These are phyloP conservation scores for Leersia perrieri DNA, from an alignment of 176 grass and related monocot genomes.

Conservation along the genomic window DNA sequence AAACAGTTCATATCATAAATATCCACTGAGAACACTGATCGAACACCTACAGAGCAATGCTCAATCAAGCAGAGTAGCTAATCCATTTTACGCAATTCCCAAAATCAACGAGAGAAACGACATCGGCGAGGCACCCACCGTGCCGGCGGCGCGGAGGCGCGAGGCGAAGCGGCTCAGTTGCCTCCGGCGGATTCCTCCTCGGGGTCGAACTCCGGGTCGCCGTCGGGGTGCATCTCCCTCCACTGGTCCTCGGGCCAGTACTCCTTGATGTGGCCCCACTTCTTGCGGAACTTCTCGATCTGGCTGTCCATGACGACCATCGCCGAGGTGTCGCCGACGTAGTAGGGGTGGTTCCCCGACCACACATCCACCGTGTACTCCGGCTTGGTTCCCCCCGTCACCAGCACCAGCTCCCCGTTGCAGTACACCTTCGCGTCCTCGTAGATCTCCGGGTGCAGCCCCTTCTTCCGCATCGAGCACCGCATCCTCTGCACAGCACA, in stretches of 20 bases:
- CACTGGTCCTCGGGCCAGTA: conserved; percentile 66
- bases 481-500: conserved; percentile 44
- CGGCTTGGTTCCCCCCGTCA: conserved; percentile 77
- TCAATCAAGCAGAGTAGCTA: neutral
- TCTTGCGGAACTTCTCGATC: conserved; percentile 94
- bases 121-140: neutral
- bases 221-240: conserved; percentile 59
- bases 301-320: conserved; percentile 70
- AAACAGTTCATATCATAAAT: neutral
- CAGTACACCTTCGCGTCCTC: conserved; percentile 96
- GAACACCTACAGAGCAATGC: conserved; percentile 25
- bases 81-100: neutral
- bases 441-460: conserved; percentile 81
- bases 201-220: conserved; percentile 55
- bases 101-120: neutral
- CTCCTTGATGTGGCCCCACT: conserved; percentile 64
- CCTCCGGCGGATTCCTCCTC: conserved; percentile 29
- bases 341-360: conserved; percentile 98
- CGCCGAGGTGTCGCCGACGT: conserved; percentile 75
- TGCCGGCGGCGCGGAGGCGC: neutral
- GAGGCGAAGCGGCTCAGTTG: conserved; percentile 15
- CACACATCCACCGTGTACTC: conserved; percentile 91
- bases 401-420: conserved; percentile 91
- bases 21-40: neutral
- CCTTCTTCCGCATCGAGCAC: conserved; percentile 86